These are phyloP conservation scores for Sporothrix dimorphospora DNA, from an alignment of 2,329 filamentous ascomycete genomes.

Conservation along the genomic window DNA sequence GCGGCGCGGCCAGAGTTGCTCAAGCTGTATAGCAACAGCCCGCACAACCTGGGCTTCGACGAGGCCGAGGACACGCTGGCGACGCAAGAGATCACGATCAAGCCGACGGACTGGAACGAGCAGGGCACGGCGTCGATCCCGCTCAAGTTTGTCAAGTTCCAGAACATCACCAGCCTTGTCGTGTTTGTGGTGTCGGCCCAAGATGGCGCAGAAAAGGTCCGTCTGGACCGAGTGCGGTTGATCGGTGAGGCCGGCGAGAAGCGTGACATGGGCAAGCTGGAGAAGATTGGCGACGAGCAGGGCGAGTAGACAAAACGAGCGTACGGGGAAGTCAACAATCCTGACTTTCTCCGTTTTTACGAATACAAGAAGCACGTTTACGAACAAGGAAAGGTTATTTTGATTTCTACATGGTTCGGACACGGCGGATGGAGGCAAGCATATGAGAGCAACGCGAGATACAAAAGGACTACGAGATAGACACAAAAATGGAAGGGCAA, in stretches of 20 bases:
- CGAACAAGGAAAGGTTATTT: not conserved
- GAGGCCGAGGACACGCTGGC: slow-evolving; percentile 86
- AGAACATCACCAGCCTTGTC: slow-evolving; percentile 84
- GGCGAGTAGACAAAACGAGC: slow-evolving; percentile 51
- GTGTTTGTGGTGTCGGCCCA: slow-evolving; percentile 89
- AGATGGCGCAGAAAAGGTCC: slow-evolving; percentile 79
- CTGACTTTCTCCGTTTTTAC: not conserved
- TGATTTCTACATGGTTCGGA: not conserved
- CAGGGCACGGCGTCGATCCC: slow-evolving; percentile 72
- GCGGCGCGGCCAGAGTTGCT: slow-evolving; percentile 77
- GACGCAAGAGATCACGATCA: slow-evolving; percentile 78
- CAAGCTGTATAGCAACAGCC: slow-evolving; percentile 83
- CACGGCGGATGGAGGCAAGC: not conserved
- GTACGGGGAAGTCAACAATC: not conserved
- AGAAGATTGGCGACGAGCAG: slow-evolving; percentile 84
- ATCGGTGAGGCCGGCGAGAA: slow-evolving; percentile 92
- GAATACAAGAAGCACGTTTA: not conserved
- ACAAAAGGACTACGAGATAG: not conserved
- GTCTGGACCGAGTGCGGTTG: slow-evolving; percentile 76
- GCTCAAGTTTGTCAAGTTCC: slow-evolving; percentile 95
- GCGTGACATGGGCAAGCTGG: slow-evolving; percentile 88
- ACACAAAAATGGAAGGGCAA: slow-evolving; percentile 1
- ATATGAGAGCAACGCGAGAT: not conserved
- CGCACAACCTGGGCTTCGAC: slow-evolving; percentile 91
- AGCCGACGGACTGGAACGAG: slow-evolving; percentile 77